Base-by-base conservation (phyloP, 75 land plant species). In the Pinus albicaulis region DNA sequence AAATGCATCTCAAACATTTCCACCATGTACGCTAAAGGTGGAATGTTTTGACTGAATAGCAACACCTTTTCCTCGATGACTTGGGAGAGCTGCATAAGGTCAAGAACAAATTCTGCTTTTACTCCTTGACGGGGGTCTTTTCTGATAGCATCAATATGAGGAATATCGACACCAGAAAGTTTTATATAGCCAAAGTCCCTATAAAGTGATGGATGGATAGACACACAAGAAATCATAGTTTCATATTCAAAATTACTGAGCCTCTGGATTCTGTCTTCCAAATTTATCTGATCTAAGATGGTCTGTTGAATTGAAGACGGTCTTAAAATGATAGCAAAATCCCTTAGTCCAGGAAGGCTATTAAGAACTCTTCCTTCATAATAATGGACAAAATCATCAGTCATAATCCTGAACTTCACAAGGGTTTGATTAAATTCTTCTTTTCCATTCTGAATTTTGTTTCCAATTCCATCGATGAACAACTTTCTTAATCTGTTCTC, bases 181-280 rank as follows among this genome's bases (percentile, higher is more conserved):
- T 73, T 62, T 53, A 41, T 74, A 5, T 66, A 59, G 28, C 44
- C 59, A 19, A n/a, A 61, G 0, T 59, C 34, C 24, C 72, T 69
- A 23, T 82, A 61, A 20, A 92, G 81, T 3, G 88, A 81, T 8
- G 98, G 98, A 70, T 95, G 98, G 23, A 87, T 77, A 24, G 93
- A 86, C 8, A 87, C 76, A 58, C 78, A 57, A 15, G 93, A 79
- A 57, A 77, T 60, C 4, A 61, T 15, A 31, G 72, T 57, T 34
- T 87, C 87, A 25, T 34, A 15, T 13, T 81, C 83, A 65, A 92
- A 73, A 34, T n/a, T 19, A 63, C 77, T 82, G 25, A 55, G 57
- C 19, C 74, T n/a, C 22, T 20, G 19, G 11, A 56, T 72, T 26
- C 53, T 69, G 22, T 55, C 41, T 31, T 20, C 66, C 31, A 64